phyloP scores from a whole-genome alignment of 164 flowering plant genomes.

The Saururus chinensis region DNA sequence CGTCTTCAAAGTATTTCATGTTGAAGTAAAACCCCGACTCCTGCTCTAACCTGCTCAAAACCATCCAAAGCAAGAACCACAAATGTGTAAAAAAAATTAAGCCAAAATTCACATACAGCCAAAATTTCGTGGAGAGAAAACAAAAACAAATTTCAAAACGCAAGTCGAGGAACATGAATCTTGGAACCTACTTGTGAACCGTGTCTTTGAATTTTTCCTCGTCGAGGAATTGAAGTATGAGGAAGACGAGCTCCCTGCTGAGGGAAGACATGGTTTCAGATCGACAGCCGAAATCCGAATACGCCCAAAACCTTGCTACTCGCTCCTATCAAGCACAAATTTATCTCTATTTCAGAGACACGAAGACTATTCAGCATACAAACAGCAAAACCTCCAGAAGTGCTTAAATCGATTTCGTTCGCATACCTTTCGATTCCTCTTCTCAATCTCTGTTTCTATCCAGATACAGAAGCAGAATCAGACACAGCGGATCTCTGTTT shows the following conservation, averaged over 20 bases:
- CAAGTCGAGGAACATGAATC: not conserved
- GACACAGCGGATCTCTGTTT: not conserved
- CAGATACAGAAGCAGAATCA: not conserved
- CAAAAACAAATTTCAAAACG: not conserved
- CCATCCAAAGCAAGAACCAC: no score
- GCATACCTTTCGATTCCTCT: not conserved
- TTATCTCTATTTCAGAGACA: no score
- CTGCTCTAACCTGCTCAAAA: slow-evolving; percentile 53
- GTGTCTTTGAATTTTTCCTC: slow-evolving; percentile 13
- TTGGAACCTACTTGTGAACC: slow-evolving; percentile 8
- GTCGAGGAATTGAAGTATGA: slow-evolving; percentile 11
- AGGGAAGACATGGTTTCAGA: slow-evolving; percentile 6
- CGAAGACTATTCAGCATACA: no score
- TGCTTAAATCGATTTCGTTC: not conserved
- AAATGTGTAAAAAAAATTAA: no score
- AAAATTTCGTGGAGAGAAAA: no score
- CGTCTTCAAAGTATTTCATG: slow-evolving; percentile 82
- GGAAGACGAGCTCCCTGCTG: slow-evolving; percentile 11
- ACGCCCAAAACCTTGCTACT: not conserved
- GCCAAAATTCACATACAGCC: no score
- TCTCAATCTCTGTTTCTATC: not conserved
- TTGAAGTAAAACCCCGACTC: slow-evolving; percentile 93
- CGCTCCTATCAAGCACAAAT: not conserved
- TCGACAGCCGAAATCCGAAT: not conserved
- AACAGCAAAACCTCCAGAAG: not conserved